Evolutionary conservation across 148 eudicot species (phyloP).

Genomic region (Pharnaceum exiguum): DNA sequence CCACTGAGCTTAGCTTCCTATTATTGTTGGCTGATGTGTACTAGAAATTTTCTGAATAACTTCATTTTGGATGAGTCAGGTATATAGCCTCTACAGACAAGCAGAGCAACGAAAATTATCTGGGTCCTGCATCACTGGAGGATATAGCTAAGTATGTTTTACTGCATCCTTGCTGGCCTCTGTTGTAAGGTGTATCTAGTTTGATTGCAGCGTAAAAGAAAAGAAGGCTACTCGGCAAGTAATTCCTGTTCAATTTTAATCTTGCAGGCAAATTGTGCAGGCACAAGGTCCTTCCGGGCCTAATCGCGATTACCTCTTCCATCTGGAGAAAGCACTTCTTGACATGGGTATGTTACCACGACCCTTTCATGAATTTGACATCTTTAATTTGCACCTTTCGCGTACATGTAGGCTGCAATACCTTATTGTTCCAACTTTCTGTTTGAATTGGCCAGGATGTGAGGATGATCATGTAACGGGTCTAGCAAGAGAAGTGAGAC

Average conservation of each 20-base stretch:
- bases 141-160: slow-evolving; percentile 69
- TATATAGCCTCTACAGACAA: slow-evolving; percentile 80
- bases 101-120: slow-evolving; percentile 64
- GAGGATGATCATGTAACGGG: slow-evolving; percentile 71
- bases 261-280: slow-evolving; percentile 64
- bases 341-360: slow-evolving; percentile 43
- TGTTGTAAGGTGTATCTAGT: too few relatives aligned
- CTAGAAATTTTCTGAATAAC: not conserved
- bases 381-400: not conserved
- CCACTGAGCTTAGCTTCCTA: not conserved
- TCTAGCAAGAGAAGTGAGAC: slow-evolving; percentile 73
- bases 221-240: not conserved
- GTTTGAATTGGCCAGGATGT: slow-evolving; percentile 36
- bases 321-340: slow-evolving; percentile 77
- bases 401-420: not conserved
- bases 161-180: not conserved
- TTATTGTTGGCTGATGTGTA: not conserved
- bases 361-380: not conserved
- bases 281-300: slow-evolving; percentile 98
- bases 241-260: not conserved
- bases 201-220: too few relatives aligned
- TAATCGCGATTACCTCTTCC: slow-evolving; percentile 88
- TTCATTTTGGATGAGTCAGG: slow-evolving; percentile 30
- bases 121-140: slow-evolving; percentile 79
- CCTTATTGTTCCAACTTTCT: not conserved